These are phyloP conservation scores for Simmondsia chinensis DNA, from an alignment of 148 eudicot genomes.

Conservation along the genomic window DNA sequence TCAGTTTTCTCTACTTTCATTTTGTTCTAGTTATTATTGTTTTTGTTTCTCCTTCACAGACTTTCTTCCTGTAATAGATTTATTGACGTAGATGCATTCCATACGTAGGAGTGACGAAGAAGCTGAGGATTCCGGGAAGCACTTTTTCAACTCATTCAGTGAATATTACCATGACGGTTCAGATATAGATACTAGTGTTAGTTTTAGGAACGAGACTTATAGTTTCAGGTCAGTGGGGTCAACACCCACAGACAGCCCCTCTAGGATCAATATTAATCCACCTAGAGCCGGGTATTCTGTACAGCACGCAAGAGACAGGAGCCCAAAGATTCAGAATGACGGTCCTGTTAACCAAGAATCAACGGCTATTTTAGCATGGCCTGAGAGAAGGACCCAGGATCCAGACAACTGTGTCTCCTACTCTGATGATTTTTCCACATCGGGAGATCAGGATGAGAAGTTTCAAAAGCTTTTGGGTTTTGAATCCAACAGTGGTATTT, in stretches of 20 bases:
- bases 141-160: conserved; percentile 46
- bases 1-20: too few relatives aligned
- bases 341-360: conserved; percentile 29
- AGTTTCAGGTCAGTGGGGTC: conserved; percentile 65
- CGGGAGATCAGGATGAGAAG: conserved; percentile 22
- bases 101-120: conserved; percentile 76
- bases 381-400: conserved; percentile 25
- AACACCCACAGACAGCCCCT: conserved; percentile 84
- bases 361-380: conserved; percentile 39
- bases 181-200: conserved; percentile 76
- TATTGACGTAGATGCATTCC: neutral
- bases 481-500: conserved; percentile 60
- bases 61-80: neutral
- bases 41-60: neutral
- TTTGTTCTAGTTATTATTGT: neutral
- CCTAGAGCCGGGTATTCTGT: conserved; percentile 53
- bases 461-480: conserved; percentile 53
- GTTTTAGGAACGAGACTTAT: conserved; percentile 53
- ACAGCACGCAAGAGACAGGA: conserved; percentile 48
- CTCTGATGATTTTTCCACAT: conserved; percentile 28
- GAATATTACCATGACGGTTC: conserved; percentile 51
- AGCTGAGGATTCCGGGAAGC: conserved; percentile 44
- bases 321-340: conserved; percentile 27
- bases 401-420: conserved; percentile 25
- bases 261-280: conserved; percentile 66